Conservation (phyloP, 2,329 filamentous ascomycete species). For the Anisogramma anomala region DNA sequence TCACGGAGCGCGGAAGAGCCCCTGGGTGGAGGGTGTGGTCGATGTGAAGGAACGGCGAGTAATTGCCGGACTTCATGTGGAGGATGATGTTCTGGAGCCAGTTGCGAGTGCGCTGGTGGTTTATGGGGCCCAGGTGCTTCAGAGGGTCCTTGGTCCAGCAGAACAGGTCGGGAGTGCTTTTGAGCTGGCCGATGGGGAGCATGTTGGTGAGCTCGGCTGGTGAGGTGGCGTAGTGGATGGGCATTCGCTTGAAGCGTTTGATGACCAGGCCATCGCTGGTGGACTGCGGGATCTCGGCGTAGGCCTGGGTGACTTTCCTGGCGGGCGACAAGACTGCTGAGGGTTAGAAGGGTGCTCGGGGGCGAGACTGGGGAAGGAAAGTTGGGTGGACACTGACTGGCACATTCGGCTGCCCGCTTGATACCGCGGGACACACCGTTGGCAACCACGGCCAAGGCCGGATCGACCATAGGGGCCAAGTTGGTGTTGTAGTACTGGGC, state of each 20-base stretch:
- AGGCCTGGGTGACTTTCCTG: not conserved
- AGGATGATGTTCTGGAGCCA: conserved; percentile 5
- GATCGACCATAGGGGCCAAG: not conserved
- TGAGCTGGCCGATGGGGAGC: conserved; percentile 8
- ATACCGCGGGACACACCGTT: not conserved
- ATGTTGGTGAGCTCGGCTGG: conserved; percentile 8
- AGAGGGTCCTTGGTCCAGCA: conserved; percentile 10
- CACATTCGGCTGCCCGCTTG: not conserved
- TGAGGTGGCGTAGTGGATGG: conserved; percentile 3
- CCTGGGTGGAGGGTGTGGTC: conserved; percentile 4
- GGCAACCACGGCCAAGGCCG: not conserved
- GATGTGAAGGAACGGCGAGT: not conserved
- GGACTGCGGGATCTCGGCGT: conserved; percentile 8
- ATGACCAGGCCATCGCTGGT: conserved; percentile 12
- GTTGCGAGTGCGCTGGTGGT: conserved; percentile 2
- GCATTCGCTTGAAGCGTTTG: conserved; percentile 15
- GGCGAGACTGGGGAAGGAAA: not conserved
- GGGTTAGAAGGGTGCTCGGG: not conserved
- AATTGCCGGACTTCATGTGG: not conserved
- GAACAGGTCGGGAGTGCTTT: conserved; percentile 6
- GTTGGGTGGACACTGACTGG: not conserved
- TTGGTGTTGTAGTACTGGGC: conserved; percentile 3
- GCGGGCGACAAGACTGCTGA: not conserved
- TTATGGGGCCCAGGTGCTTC: conserved; percentile 3
- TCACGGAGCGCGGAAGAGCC: conserved; percentile 6